A percentile compares a stretch with the other conserved stretches of the same genome.
phyloP scores from a whole-genome alignment of 1,284 basidiomycete genomes.

The Volvariella surrecta region DNA sequence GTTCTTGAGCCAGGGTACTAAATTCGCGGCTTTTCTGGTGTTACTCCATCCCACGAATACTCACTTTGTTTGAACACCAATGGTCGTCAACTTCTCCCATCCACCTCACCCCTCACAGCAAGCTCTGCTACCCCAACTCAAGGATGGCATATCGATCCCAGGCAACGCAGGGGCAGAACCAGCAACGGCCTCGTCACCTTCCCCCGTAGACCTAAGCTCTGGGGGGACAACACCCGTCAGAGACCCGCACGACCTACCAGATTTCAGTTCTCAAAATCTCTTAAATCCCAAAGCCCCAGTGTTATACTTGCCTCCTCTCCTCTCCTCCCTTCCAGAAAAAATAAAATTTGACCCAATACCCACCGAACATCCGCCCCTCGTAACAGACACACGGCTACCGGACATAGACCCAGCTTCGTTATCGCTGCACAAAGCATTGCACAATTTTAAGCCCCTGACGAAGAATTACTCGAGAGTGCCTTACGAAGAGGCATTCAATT shows the following conservation, averaged over 20 bases:
- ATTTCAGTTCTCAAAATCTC: slow-evolving; percentile 33
- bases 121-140: no score
- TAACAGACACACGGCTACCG: slow-evolving; percentile 71
- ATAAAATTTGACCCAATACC: slow-evolving; percentile 19
- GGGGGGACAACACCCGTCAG: slow-evolving; percentile 14
- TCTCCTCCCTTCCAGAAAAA: slow-evolving; percentile 58
- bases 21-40: no score
- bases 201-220: not conserved
- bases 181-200: slow-evolving; percentile 2
- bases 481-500: slow-evolving; percentile 81
- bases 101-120: slow-evolving; percentile 19
- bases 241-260: slow-evolving; percentile 58
- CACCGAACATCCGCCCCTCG: slow-evolving; percentile 31
- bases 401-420: slow-evolving; percentile 77
- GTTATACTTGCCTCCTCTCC: slow-evolving; percentile 72
- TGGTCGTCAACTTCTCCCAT: slow-evolving; percentile 24
- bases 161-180: not conserved
- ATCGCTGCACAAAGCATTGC: slow-evolving; percentile 79
- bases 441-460: slow-evolving; percentile 61
- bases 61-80: slow-evolving; percentile 11
- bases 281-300: slow-evolving; percentile 38
- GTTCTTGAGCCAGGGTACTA: no score
- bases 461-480: slow-evolving; percentile 52
- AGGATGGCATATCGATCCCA: no score
- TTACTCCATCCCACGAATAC: no score